Percentiles rank a stretch among this genome's conserved stretches.
These are phyloP conservation scores for Candida dajiaensis DNA, from an alignment of 805 yeast species.

Conservation along the genomic window DNA sequence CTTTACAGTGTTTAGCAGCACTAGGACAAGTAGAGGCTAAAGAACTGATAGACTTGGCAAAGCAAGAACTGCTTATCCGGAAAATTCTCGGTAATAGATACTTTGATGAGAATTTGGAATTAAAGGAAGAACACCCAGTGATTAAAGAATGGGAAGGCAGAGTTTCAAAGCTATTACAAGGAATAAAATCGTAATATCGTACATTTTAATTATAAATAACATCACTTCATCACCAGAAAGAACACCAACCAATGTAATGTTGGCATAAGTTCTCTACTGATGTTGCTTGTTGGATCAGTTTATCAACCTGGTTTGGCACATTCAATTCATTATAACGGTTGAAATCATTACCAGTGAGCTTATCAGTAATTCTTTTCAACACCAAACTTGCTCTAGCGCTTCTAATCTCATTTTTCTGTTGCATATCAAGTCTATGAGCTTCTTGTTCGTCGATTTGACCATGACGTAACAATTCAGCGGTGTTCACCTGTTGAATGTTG, in stretches of 20 bases:
- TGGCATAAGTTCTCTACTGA: conserved; percentile 93
- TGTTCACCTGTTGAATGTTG: conserved; percentile 58
- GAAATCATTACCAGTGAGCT: conserved; percentile 91
- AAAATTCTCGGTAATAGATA: conserved; percentile 48
- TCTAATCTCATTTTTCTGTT: conserved; percentile 66
- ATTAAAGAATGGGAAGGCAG: conserved; percentile 39
- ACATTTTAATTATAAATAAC: neutral
- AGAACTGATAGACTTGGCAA: conserved; percentile 31
- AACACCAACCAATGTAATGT: conserved; percentile 98
- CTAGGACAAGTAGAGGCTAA: conserved; percentile 13
- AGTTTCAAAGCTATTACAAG: conserved; percentile 6
- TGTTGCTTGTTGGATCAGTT: conserved; percentile 91
- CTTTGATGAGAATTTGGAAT: conserved; percentile 40
- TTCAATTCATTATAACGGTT: conserved; percentile 62
- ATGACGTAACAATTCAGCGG: conserved; percentile 61
- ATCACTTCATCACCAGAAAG: conserved; percentile 70
- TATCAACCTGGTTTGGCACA: conserved; percentile 88
- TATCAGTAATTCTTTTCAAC: conserved; percentile 83
- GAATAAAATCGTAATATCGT: neutral
- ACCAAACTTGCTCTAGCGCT: conserved; percentile 90
- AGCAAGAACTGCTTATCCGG: conserved; percentile 50
- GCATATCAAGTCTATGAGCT: conserved; percentile 61
- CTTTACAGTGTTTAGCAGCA: conserved; percentile 30
- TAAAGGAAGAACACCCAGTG: conserved; percentile 24
- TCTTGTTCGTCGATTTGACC: conserved; percentile 77